phyloP scores from a whole-genome alignment of 495 filamentous ascomycete species.

The Hypomontagnella submonticulosa region DNA sequence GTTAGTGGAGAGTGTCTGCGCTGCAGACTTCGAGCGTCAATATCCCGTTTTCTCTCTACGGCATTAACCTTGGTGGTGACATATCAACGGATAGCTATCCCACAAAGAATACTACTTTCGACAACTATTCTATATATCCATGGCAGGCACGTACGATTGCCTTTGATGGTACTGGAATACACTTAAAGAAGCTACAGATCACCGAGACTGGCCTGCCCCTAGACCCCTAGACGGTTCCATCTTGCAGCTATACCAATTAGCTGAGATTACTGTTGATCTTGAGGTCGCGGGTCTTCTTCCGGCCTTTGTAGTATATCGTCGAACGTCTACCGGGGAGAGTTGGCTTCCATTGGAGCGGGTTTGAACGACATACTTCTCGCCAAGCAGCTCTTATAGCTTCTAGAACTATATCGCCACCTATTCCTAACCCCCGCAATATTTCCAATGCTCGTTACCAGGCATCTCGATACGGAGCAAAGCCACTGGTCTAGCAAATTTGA shows the following conservation, averaged over 20 bases:
- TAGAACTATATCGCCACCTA: conserved; percentile 30
- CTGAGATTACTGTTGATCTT: conserved; percentile 13
- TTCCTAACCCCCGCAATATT: conserved; percentile 45
- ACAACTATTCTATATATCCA: conserved; percentile 19
- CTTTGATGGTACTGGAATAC: conserved; percentile 16
- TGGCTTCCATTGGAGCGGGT: conserved; percentile 18
- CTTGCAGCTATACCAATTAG: conserved; percentile 16
- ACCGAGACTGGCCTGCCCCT: conserved; percentile 18
- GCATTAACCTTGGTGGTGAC: conserved; percentile 12
- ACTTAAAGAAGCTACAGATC: conserved; percentile 27
- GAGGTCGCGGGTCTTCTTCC: conserved; percentile 20
- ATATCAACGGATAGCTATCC: conserved; percentile 15
- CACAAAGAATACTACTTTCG: conserved; percentile 11
- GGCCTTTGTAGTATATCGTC: conserved; percentile 5
- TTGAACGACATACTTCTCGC: conserved; percentile 25
- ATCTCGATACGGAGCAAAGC: conserved; percentile 66
- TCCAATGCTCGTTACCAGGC: conserved; percentile 71
- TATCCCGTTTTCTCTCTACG: conserved; percentile 24
- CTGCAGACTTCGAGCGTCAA: conserved; percentile 13
- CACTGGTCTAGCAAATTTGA: conserved; percentile 70
- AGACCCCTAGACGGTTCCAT: conserved; percentile 5
- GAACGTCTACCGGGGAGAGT: conserved; percentile 18
- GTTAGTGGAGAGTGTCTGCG: conserved; percentile 22
- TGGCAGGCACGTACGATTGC: conserved; percentile 22
- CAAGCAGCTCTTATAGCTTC: conserved; percentile 28